Evolutionary conservation across 106 monocot genomes (phyloP).

Genomic region (Phalaenopsis equestris): DNA sequence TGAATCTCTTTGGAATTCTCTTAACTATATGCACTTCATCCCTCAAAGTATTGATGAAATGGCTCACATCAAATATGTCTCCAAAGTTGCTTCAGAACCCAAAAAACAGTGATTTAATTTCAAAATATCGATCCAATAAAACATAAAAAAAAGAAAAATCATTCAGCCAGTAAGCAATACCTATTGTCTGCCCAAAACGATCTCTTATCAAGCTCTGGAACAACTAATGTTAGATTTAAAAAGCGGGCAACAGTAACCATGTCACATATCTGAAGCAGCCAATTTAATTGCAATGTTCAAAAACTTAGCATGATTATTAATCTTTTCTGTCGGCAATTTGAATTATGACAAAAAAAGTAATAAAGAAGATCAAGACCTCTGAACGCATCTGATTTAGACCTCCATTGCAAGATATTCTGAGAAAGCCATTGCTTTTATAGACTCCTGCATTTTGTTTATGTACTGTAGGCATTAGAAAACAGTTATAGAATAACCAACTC

Average conservation of each 20-base stretch:
- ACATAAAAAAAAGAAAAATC: background rate
- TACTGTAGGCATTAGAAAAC: background rate
- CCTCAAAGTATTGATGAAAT: constrained; percentile 84
- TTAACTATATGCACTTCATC: constrained; percentile 71
- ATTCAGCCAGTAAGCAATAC: constrained; percentile 20
- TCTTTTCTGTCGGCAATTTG: background rate
- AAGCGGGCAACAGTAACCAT: constrained; percentile 83
- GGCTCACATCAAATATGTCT: constrained; percentile 84
- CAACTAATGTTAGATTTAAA: constrained; percentile 75
- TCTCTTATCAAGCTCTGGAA: constrained; percentile 92
- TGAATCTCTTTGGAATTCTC: constrained; percentile 62
- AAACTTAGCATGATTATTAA: background rate
- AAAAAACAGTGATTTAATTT: constrained; percentile 10
- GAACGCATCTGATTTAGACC: constrained; percentile 97
- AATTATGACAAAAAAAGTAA: background rate
- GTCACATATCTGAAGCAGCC: constrained; percentile 80
- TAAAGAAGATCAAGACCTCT: constrained; percentile 43
- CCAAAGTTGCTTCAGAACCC: constrained; percentile 57
- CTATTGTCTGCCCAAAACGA: constrained; percentile 98
- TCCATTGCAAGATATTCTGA: constrained; percentile 91
- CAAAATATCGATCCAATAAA: background rate
- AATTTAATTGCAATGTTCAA: constrained; percentile 7
- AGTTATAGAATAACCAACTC: background rate
- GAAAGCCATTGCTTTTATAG: constrained; percentile 80
- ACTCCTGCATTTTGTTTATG: constrained; percentile 44